phyloP scores from a whole-genome alignment of 2,329 filamentous ascomycete genomes.

The Cadophora malorum region DNA sequence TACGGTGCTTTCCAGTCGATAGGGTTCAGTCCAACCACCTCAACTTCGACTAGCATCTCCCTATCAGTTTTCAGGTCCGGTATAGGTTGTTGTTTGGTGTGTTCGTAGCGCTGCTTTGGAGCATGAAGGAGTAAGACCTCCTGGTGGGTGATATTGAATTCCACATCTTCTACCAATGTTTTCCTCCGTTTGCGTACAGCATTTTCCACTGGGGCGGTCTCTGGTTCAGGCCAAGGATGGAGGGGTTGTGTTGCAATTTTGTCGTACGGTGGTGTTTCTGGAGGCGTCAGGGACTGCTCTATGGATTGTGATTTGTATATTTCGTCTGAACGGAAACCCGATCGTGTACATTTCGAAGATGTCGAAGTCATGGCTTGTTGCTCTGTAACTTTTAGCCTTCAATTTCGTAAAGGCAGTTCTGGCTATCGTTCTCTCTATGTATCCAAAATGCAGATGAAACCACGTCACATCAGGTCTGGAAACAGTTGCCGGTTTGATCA shows the following conservation, averaged over 20 bases:
- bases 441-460: not conserved
- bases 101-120: conserved; percentile 55
- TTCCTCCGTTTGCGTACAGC: conserved; percentile 25
- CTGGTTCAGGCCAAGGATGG: conserved; percentile 39
- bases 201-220: conserved; percentile 30
- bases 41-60: conserved; percentile 67
- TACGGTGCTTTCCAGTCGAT: conserved; percentile 83
- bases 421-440: not conserved
- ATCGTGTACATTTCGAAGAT: conserved; percentile 10
- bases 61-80: conserved; percentile 59
- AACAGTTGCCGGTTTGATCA: not conserved
- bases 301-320: conserved; percentile 35
- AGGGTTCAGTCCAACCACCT: conserved; percentile 70
- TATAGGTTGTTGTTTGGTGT: conserved; percentile 53
- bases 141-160: conserved; percentile 45
- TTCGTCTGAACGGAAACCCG: not conserved
- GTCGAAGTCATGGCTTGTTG: conserved; percentile 1
- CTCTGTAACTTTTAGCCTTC: not conserved
- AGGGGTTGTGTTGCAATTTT: conserved; percentile 26
- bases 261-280: conserved; percentile 33
- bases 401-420: not conserved
- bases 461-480: conserved; percentile 9
- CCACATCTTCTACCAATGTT: not conserved
- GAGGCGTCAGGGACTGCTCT: conserved; percentile 34
- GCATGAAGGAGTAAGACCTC: conserved; percentile 57